Evolutionary conservation across 1,284 basidiomycete species (phyloP), one percentile per base, ranked within the genome.

Genomic region (Dichomitus squalens): DNA sequence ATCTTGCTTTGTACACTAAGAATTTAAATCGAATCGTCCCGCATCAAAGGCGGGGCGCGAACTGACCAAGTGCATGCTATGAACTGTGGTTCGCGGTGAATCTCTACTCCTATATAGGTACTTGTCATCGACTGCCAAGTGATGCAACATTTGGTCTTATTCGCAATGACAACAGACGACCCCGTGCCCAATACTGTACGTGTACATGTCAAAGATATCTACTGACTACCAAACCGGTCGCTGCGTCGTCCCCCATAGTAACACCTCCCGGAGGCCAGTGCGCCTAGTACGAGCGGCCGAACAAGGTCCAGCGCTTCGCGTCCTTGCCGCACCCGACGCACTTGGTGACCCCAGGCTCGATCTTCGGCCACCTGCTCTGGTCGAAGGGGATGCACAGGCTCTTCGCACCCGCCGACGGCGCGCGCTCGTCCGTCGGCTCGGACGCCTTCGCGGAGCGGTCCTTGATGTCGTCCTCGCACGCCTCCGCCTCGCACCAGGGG

Each of bases 391-490:
- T 98, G 68, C 92, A 93, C 11, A 99, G 87, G 6, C 94, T 95
- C 76, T 99, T 99, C 61, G 97, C 97, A 52, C 96, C 96, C 33
- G 96, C 95, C n/a, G 94, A 96, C 0, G 96, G 97, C 20, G 96
- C 96, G 34, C 93, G 89, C 72, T 95, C 93, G 70, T 98, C 95
- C 68, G 92, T 89, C 21, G 91, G 91, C 70, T 90, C 93, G 52
- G 90, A 77, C 92, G 88, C 83, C 73, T 86, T 81, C 35, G 87
- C 93, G 70, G 89, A 93, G 63, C 93, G 83, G 70, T 98, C 94
- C 82, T 99, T 99, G 82, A 99, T 97, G 69, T 95, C 93, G 75
- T 99, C 96, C 75, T 99, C 96, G 74, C 97, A 99, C 43, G 81
- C 84, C 73, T 94, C 93, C 43, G 80, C 83, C 77, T 99, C 95